Evolutionary conservation across 2,329 filamentous ascomycete genomes (phyloP), one percentile per base, ranked within the genome.

Genomic region (Sporothrix sp.): DNA sequence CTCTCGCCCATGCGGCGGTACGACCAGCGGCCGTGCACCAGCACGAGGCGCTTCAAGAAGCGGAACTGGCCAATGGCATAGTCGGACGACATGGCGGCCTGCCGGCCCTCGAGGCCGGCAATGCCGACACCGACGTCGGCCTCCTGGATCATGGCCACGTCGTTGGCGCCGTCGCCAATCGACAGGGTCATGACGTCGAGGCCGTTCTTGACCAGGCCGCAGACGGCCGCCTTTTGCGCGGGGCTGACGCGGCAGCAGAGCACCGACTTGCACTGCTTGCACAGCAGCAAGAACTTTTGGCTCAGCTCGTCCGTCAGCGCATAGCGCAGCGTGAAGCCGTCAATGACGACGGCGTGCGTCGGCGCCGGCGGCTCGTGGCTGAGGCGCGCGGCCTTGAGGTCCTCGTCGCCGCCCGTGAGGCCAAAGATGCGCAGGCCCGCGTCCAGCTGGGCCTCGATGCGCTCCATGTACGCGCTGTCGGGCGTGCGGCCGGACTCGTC

Each of bases 101-200:
- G 88, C 59, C 90, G 79, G 59, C 89, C 89, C 73, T 95, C 90
- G 57, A 91, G 85, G 69, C 90, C 90, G 55, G 88, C 89, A 65
- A 96, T 95, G 67, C 90, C 90, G 38, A 96, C 89, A 65, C 90
- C 90, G n/a, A 96, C 87, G 65, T 96, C 87, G 14, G 90, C 90
- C 67, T 95, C 89, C 67, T 96, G 90, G 60, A 96, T 96, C 90
- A 96, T 96, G 58, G 90, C 89, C 55, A 96, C 88, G 66, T 96
- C 90, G 65, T 96, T 96, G 63, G 90, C 90, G 62, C 90, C 90
- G 61, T 96, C 90, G 54, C 90, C 90, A 53, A 96, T 86, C 1
- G 89, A 90, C 28, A 96, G 76, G 1, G 93, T 96, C 82, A 98
- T 95, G 62, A 97, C 90, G 64, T 97, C 88, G 38, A 98, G 73